These are phyloP conservation scores for Boletus tomentosulus DNA, from an alignment of 768 basidiomycete genomes.

Conservation along the genomic window DNA sequence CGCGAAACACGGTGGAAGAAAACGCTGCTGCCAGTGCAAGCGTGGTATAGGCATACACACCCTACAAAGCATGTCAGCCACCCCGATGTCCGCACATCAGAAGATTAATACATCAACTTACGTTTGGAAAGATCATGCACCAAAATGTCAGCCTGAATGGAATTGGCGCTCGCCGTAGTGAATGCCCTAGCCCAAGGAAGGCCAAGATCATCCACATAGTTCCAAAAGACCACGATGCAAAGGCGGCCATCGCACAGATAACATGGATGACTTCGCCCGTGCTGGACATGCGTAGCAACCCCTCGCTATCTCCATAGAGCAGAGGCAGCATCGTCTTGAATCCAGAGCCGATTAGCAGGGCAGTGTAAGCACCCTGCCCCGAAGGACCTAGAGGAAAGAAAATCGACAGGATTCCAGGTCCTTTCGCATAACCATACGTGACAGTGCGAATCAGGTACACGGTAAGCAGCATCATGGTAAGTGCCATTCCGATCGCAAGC, in stretches of 20 bases:
- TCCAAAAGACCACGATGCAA: slow-evolving; percentile 58
- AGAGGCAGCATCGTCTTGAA: slow-evolving; percentile 38
- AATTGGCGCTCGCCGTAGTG: slow-evolving; percentile 38
- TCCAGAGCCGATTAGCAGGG: slow-evolving; percentile 52
- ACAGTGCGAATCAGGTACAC: slow-evolving; percentile 60
- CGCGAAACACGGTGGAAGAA: slow-evolving; percentile 51
- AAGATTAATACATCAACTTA: slow-evolving; percentile 22
- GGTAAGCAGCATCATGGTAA: slow-evolving; percentile 65
- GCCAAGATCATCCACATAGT: slow-evolving; percentile 62
- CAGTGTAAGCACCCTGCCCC: slow-evolving; percentile 60
- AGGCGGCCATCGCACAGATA: slow-evolving; percentile 44
- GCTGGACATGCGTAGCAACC: slow-evolving; percentile 32
- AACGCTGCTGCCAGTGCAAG: slow-evolving; percentile 47
- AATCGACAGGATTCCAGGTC: slow-evolving; percentile 46
- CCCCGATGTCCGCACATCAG: background rate
- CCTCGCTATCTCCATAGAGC: slow-evolving; percentile 27
- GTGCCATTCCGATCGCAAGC: slow-evolving; percentile 50
- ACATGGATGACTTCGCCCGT: slow-evolving; percentile 42
- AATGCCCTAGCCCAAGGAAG: slow-evolving; percentile 44
- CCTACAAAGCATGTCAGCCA: slow-evolving; percentile 28
- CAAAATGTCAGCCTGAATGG: slow-evolving; percentile 58
- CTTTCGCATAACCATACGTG: slow-evolving; percentile 49
- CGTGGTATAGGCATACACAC: slow-evolving; percentile 66
- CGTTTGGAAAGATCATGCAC: slow-evolving; percentile 72
- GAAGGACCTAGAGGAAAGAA: slow-evolving; percentile 76